phyloP scores from a whole-genome alignment of 768 basidiomycete species.

The Boletus subparvulus region DNA sequence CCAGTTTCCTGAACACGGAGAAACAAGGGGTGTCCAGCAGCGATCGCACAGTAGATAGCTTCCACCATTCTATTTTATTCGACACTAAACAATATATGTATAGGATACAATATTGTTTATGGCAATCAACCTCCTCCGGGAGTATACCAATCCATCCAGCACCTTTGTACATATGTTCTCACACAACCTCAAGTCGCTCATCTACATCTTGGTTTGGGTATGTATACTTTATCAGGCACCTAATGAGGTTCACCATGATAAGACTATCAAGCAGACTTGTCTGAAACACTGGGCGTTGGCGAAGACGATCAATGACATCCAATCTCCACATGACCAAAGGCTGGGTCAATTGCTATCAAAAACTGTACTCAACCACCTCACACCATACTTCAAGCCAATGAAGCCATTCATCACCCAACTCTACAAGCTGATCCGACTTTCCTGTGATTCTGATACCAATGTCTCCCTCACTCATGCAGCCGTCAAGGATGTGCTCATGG shows the following conservation, averaged over 20 bases:
- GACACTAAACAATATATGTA: not conserved
- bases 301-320: not conserved
- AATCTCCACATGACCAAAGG: no score
- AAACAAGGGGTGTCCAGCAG: not conserved
- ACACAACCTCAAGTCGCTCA: not conserved
- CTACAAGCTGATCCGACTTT: not conserved
- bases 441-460: not conserved
- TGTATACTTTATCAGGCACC: not conserved
- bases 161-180: not conserved
- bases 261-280: not conserved
- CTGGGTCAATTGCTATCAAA: no score
- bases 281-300: not conserved
- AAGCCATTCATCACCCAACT: not conserved
- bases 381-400: not conserved
- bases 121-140: not conserved
- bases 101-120: not conserved
- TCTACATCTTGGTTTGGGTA: not conserved
- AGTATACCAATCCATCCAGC: not conserved
- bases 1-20: not conserved
- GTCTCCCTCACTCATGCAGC: not conserved
- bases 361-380: not conserved
- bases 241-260: not conserved
- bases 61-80: not conserved
- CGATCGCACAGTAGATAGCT: not conserved
- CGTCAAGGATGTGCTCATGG: not conserved